phyloP scores from a whole-genome alignment of 768 basidiomycete species.

The Vararia minispora region DNA sequence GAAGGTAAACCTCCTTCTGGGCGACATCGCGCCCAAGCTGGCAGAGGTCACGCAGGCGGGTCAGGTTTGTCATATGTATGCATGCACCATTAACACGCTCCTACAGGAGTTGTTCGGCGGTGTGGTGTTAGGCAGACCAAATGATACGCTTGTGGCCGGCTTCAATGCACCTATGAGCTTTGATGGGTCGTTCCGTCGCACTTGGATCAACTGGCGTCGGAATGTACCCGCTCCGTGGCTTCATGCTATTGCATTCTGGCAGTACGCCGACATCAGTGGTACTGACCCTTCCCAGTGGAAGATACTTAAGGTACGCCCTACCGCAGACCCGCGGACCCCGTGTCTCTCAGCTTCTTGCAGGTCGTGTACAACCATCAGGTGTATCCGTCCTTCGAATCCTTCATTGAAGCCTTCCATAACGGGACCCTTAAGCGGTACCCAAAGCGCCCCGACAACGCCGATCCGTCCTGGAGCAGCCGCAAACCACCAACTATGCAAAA shows the following conservation, averaged over 20 bases:
- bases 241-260: slow-evolving; percentile 44
- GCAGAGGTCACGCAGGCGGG: slow-evolving; percentile 31
- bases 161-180: slow-evolving; percentile 42
- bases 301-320: slow-evolving; percentile 30
- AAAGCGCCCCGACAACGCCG: slow-evolving; percentile 20
- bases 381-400: slow-evolving; percentile 35
- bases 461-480: slow-evolving; percentile 32
- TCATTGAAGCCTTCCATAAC: slow-evolving; percentile 41
- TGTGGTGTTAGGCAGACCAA: slow-evolving; percentile 28
- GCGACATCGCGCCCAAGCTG: slow-evolving; percentile 24
- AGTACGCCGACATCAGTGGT: slow-evolving; percentile 45
- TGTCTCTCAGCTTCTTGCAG: slow-evolving; percentile 17
- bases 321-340: no score
- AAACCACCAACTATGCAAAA: slow-evolving; percentile 27
- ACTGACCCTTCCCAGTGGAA: slow-evolving; percentile 42
- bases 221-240: slow-evolving; percentile 41
- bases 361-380: slow-evolving; percentile 51
- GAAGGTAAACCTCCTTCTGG: slow-evolving; percentile 23
- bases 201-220: slow-evolving; percentile 40
- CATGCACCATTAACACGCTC: slow-evolving; percentile 5
- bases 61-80: neutral
- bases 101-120: slow-evolving; percentile 39
- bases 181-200: slow-evolving; percentile 47
- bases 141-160: slow-evolving; percentile 38
- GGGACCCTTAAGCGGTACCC: slow-evolving; percentile 37